Percentiles rank a stretch among this genome's conserved stretches.
Conservation (phyloP, 305 asterid genomes). For the Stenogyne calaminthoides region DNA sequence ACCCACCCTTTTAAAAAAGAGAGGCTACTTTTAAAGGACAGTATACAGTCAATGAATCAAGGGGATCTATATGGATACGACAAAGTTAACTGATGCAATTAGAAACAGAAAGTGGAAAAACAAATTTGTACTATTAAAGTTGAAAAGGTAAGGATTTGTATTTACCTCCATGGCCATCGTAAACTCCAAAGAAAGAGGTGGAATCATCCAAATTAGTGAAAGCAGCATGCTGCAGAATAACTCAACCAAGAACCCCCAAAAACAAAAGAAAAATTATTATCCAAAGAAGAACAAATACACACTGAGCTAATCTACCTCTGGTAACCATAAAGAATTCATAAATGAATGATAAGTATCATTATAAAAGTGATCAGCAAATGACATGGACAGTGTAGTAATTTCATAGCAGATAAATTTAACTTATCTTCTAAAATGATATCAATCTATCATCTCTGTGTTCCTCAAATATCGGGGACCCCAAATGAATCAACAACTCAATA, state of each 20-base stretch:
- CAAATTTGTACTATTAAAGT: slow-evolving; percentile 9
- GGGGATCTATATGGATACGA: not conserved
- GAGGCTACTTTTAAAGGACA: not conserved
- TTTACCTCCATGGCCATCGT: slow-evolving; percentile 99
- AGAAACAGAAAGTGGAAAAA: slow-evolving; percentile 8
- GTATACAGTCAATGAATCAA: slow-evolving; percentile 16
- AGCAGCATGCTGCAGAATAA: slow-evolving; percentile 85
- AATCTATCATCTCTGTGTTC: slow-evolving; percentile 24
- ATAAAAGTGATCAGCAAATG: slow-evolving; percentile 23
- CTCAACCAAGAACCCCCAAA: slow-evolving; percentile 17
- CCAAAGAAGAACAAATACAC: not conserved
- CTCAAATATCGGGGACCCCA: slow-evolving; percentile 10
- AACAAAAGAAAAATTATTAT: slow-evolving; percentile 21
- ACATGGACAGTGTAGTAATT: slow-evolving; percentile 16
- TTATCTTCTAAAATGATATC: slow-evolving; percentile 16
- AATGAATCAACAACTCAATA: not conserved
- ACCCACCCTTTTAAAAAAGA: not conserved
- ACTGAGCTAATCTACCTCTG: slow-evolving; percentile 13
- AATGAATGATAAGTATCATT: slow-evolving; percentile 12
- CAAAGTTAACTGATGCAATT: not conserved
- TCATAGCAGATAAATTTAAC: slow-evolving; percentile 16
- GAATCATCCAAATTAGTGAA: slow-evolving; percentile 70
- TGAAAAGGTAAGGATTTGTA: slow-evolving; percentile 29
- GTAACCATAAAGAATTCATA: slow-evolving; percentile 23
- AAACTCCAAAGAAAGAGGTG: slow-evolving; percentile 94